Base-by-base conservation (phyloP, 2,329 filamentous ascomycete species). In the Elsinoe fawcettii region DNA sequence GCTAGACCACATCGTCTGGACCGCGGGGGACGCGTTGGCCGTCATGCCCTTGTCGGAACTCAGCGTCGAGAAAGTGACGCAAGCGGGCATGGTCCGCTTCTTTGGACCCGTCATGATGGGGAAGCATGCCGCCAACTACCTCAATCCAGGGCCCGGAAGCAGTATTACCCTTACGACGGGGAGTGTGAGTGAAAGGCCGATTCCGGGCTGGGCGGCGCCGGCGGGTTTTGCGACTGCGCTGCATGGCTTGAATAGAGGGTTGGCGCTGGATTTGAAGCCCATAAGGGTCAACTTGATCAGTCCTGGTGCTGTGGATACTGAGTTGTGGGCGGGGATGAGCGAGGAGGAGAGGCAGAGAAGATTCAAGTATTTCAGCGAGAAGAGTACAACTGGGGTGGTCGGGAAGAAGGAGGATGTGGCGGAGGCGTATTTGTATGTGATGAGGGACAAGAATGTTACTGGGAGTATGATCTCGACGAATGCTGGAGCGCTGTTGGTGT, bases 201-300 rank as follows among this genome's bases (percentile, higher is more conserved):
- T 72, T 1, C 72, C 75, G 1, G 72, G 77, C 20, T 84, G 79
- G 78, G 69, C 71, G 3, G 69, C 82, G 18, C 61, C 81, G 1
- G 73, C 73, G 0, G 69, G 70, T 1, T 79, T 76, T 55, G 76
- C 74, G 0, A 75, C 78, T 0, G 82, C 77, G 0, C 61, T 81
- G 5, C 73, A 81, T 51, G 75, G 77, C 2, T 73, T 86, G 66
- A 73, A 75, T 1, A 73, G 79, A 1, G 77, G 74, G 2, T 69
- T 88, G 32, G 84, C 84, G 1, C 63, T 86, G 30, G 84, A 87
- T 63, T 64, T 88, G 57, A 77, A 76, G 60, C 85, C 85, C 0
- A 69, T 86, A 7, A 71, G 85, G 1, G 83, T 86, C 23, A 88
- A 88, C 65, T 65, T 78, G 0, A 80, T 87, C 1, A 73, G 70